Percentiles rank a stretch among this genome's conserved stretches.
Conservation (phyloP, 179 eudicot species). For the Sideroxylon spinosum region DNA sequence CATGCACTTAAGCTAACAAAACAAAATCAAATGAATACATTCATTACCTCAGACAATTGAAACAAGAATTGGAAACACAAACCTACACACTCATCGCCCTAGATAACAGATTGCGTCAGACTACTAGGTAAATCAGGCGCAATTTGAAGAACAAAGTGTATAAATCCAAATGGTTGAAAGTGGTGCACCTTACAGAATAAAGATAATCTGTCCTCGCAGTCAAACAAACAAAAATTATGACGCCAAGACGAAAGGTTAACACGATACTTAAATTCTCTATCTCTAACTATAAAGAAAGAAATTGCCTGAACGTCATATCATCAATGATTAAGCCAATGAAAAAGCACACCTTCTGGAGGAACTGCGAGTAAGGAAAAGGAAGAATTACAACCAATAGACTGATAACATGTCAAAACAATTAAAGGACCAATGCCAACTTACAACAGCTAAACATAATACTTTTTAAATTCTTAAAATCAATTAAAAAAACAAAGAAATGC, state of each 20-base stretch:
- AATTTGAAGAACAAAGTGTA: background rate
- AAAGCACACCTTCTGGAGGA: background rate
- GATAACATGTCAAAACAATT: background rate
- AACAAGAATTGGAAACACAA: too few species aligned
- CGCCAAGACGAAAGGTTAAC: background rate
- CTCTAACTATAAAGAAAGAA: conserved; percentile 1
- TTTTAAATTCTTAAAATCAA: too few species aligned
- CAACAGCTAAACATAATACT: background rate
- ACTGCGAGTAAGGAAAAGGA: background rate
- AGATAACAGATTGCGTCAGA: too few species aligned
- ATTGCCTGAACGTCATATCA: background rate
- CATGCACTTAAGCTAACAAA: too few species aligned
- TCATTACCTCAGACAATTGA: too few species aligned
- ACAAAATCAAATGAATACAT: too few species aligned
- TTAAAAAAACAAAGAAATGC: too few species aligned
- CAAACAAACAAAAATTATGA: conserved; percentile 1
- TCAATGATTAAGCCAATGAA: background rate
- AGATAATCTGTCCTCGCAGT: background rate
- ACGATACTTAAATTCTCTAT: conserved; percentile 8
- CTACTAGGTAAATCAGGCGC: background rate
- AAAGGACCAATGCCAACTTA: background rate
- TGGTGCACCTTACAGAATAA: background rate
- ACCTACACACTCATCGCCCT: too few species aligned
- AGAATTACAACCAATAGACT: background rate
- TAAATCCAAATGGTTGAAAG: background rate